Conservation (phyloP, 2,329 filamentous ascomycete genomes). For the Aspergillus puulaauensis region DNA sequence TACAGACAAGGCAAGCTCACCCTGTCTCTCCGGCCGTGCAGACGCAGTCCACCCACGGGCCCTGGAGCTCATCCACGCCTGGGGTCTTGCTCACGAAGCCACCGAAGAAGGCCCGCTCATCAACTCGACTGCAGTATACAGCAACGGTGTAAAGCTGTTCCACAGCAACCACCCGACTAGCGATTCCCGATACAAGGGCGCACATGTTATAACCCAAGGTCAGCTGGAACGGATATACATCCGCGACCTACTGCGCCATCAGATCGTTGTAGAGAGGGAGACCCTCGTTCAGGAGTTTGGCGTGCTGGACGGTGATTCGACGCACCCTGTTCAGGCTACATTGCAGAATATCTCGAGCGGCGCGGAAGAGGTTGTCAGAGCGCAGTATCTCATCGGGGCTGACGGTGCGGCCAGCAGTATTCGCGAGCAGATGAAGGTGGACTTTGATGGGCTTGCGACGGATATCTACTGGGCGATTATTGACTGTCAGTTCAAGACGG, state of each 20-base stretch:
- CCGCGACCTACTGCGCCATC: constrained; percentile 35
- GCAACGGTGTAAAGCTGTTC: neutral
- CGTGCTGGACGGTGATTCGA: neutral
- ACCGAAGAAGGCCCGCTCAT: constrained; percentile 3
- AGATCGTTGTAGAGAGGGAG: constrained; percentile 23
- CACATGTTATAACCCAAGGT: constrained; percentile 39
- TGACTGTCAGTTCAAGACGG: constrained; percentile 5
- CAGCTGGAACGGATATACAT: constrained; percentile 39
- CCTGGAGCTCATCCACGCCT: neutral
- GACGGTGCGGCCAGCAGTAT: constrained; percentile 6
- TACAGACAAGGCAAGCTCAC: neutral
- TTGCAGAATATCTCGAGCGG: neutral
- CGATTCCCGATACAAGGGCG: constrained; percentile 16
- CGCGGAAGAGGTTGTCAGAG: neutral
- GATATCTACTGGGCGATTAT: constrained; percentile 11
- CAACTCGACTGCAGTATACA: neutral
- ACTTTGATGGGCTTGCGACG: constrained; percentile 4
- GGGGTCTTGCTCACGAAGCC: constrained; percentile 3
- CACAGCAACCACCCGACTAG: neutral
- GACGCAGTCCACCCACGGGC: neutral
- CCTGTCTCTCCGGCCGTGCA: neutral
- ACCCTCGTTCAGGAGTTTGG: neutral
- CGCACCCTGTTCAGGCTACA: neutral
- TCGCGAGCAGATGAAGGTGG: constrained; percentile 1
- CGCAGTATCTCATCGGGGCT: constrained; percentile 4